Base-by-base conservation (phyloP, 352 stramenopile genomes). In the Phytophthora palmivora region DNA sequence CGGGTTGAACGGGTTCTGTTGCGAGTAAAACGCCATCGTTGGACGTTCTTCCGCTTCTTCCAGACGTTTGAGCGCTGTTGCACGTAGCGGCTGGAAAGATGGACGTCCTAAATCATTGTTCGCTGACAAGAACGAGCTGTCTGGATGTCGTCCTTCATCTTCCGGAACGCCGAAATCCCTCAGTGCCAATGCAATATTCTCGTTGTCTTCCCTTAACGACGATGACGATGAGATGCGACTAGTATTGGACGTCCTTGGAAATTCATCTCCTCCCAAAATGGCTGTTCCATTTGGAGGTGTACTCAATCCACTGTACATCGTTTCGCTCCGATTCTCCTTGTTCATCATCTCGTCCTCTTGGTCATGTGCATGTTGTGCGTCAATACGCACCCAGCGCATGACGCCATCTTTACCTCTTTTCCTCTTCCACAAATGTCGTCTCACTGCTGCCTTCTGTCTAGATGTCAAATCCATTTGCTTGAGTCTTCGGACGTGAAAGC, bases 381-480 rank as follows among this genome's bases (percentile, higher is more conserved):
- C 84, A 57, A 96, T 92, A 32, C 85, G 78, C 47, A 93, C 78
- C 86, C 86, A 95, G 21, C 82, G 82, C 76, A 95, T 87, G 37
- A 82, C 59, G 24, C 86, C 86, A 52, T 95, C 86, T 36, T 75
- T 70, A 14, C 84, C 84, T 6, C 82, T 76, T 53, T 93, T 91
- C 18, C 86, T 69, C 59, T 83, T 78, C 86, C 86, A 94, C 30
- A 94, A 61, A 37, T 92, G 84, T 7, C 86, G 78, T 3, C 86
- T 78, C 68, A 92, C 80, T 0, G 84, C 86, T 1, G 84, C 86
- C 52, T 93, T 95, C 44, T 95, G 86, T 7, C 86, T 73, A 11
- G 84, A 79, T 8, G 84, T 93, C 22, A 94, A 72, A 42, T 95
- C 80, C 84, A 94, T 93, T 46, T 94, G 84, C 74, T 95, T 92